Base-by-base conservation (phyloP, 2,329 filamentous ascomycete species). In the Emmonsiellopsis sp. region DNA sequence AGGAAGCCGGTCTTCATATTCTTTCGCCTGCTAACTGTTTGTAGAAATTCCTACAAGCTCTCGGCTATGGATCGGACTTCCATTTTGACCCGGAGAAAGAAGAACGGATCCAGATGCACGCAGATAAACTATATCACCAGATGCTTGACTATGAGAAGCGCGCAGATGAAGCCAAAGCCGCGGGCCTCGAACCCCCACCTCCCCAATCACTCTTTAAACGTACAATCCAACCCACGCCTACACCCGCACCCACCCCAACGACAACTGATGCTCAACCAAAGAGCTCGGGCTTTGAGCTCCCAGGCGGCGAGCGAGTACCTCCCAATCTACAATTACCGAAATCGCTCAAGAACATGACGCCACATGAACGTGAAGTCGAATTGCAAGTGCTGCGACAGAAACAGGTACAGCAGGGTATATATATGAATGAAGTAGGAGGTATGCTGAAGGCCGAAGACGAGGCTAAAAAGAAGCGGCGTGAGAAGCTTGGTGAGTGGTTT, bases 21-120 rank as follows among this genome's bases (percentile, higher is more conserved):
- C 13, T 37, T 31, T 36, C 11, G 36, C 9, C 40, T 47, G 39
- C 50, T 52, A 17, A 45, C 31, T 11, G 21, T 6, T 43, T 5
- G 6, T 49, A 90, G 81, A 86, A 92, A 68, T 91, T 98, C 61
- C 74, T 98, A 32, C 90, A 92, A 70, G 90, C 91, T 1, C 73
- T 98, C 14, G 93, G 93, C 4, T 97, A 96, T 67, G 79, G 94
- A 36, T 81, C 82, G 6, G 82, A 81, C 31, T 75, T 81, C 57
- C 80, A 86, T 44, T 80, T 84, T 21, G 74, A 84, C 7, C 73
- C 78, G 0, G 78, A 84, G 33, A 79, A 87, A 50, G 87, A 95
- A 62, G 91, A 96, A 68, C 82, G 86, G 61, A 89, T 98, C 57
- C 93, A 97, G 71, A 88, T 97, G 85, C 91, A 96, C 68, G 92